Evolutionary conservation across 345 rosid species (phyloP).

Genomic region (Bruguiera sexangula): DNA sequence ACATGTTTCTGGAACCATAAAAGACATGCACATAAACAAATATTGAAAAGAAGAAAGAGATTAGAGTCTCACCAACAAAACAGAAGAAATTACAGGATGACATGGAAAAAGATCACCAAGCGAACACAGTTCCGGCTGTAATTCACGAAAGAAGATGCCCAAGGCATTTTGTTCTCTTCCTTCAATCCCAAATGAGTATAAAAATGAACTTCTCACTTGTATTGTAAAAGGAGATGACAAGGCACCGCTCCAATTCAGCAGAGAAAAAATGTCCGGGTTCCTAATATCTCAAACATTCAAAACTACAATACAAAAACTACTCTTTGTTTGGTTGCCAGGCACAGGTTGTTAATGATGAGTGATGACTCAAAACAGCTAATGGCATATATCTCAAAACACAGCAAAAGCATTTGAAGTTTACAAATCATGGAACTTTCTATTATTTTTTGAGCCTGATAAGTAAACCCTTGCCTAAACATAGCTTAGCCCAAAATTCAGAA

Average conservation of each 20-base stretch:
- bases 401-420: not conserved
- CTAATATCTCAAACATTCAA: not conserved
- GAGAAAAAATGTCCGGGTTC: not conserved
- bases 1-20: not conserved
- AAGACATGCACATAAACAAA: not conserved
- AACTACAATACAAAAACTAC: not conserved
- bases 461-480: not conserved
- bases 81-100: conserved; percentile 62
- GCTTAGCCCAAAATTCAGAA: not conserved
- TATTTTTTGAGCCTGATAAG: not conserved
- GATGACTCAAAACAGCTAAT: too few relatives aligned
- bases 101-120: conserved; percentile 69
- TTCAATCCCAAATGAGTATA: conserved; percentile 17
- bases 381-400: not conserved
- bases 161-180: conserved; percentile 61
- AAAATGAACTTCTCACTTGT: conserved; percentile 7
- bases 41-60: not conserved
- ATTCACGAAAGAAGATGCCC: conserved; percentile 64
- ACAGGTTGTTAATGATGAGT: not conserved
- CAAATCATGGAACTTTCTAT: not conserved
- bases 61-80: conserved; percentile 28
- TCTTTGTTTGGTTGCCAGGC: not conserved
- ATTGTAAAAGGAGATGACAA: conserved; percentile 27
- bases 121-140: conserved; percentile 59
- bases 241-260: not conserved